A percentile compares a stretch with the other conserved stretches of the same genome.
Evolutionary conservation across 2,329 filamentous ascomycete species (phyloP).

Genomic region (Colletotrichum gloeosporioides): DNA sequence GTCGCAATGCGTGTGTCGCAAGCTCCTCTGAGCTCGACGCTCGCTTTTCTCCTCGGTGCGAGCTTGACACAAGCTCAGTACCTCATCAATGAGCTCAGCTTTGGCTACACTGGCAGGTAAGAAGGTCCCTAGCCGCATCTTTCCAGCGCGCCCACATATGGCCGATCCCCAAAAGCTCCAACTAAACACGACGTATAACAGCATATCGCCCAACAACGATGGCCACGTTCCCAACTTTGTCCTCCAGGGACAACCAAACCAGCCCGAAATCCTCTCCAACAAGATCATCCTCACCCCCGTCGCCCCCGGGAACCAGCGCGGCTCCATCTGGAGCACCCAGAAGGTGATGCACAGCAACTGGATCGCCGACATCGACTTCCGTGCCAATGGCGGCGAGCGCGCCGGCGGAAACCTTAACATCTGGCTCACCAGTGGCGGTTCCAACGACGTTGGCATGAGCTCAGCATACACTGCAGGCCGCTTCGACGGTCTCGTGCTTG

Average conservation of each 20-base stretch:
- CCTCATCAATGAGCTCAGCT: constrained; percentile 76
- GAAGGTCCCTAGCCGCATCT: constrained; percentile 19
- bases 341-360: constrained; percentile 71
- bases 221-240: constrained; percentile 57
- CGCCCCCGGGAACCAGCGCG: constrained; percentile 83
- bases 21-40: constrained; percentile 31
- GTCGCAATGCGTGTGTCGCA: constrained; percentile 47
- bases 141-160: not conserved
- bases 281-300: constrained; percentile 91
- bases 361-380: constrained; percentile 85
- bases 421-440: constrained; percentile 82
- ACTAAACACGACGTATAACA: not conserved
- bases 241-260: constrained; percentile 59
- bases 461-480: constrained; percentile 85
- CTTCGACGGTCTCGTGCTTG: constrained; percentile 90
- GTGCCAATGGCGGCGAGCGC: constrained; percentile 83
- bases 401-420: constrained; percentile 90
- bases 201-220: constrained; percentile 21
- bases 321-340: constrained; percentile 79
- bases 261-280: constrained; percentile 78
- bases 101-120: constrained; percentile 73
- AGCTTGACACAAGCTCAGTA: constrained; percentile 66
- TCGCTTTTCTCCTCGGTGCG: constrained; percentile 49
- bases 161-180: not conserved
- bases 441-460: constrained; percentile 67